Percentiles rank a stretch among this genome's conserved stretches.
phyloP scores from a whole-genome alignment of 441 rosid species.

The Croton laevigatus region DNA sequence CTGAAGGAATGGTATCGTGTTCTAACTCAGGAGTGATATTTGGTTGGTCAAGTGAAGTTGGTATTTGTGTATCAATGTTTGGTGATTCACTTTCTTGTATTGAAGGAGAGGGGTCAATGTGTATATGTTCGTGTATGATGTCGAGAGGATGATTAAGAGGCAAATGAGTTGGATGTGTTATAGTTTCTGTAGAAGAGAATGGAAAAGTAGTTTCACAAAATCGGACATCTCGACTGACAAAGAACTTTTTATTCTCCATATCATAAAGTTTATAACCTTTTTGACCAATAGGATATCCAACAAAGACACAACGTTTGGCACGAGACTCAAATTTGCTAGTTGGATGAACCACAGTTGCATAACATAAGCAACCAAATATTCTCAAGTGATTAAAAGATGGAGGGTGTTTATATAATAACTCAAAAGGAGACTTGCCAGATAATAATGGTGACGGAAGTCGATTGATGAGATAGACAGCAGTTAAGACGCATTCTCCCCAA shows the following conservation, averaged over 20 bases:
- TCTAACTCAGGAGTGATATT: too few relatives aligned
- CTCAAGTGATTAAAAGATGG: background rate
- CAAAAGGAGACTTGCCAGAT: background rate
- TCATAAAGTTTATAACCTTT: constrained; percentile 4
- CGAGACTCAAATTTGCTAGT: background rate
- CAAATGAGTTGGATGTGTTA: too few relatives aligned
- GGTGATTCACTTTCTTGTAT: too few relatives aligned
- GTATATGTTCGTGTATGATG: too few relatives aligned
- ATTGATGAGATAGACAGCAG: constrained; percentile 6
- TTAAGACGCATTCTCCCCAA: too few relatives aligned
- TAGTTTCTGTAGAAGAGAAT: too few relatives aligned
- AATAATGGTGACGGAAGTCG: background rate
- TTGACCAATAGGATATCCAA: constrained; percentile 11
- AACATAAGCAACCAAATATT: constrained; percentile 2
- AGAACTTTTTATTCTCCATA: background rate
- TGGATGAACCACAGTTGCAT: background rate
- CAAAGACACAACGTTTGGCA: constrained; percentile 1
- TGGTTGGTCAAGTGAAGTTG: too few relatives aligned
- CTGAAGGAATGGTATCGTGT: too few relatives aligned
- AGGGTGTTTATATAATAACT: background rate
- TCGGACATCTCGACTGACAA: background rate
- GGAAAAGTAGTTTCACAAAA: background rate
- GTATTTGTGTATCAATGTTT: too few relatives aligned
- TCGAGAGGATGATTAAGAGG: too few relatives aligned
- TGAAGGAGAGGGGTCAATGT: too few relatives aligned